Percentiles rank a stretch among this genome's conserved stretches.
Evolutionary conservation across 78 protist species (phyloP).

Genomic region (Fonticula alba): DNA sequence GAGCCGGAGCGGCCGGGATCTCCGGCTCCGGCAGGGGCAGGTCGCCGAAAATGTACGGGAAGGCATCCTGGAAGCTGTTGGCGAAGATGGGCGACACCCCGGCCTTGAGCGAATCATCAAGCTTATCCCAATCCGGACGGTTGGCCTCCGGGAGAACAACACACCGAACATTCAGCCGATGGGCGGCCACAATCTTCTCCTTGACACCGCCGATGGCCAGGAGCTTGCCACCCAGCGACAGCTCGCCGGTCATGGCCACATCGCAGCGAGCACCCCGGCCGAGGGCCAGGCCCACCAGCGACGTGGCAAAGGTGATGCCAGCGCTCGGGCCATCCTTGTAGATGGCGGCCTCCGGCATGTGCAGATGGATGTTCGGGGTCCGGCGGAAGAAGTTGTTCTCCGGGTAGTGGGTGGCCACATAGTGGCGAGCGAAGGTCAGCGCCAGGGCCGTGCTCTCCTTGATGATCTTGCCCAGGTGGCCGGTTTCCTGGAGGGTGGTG

Average conservation of each 20-base stretch:
- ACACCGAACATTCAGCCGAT: slow-evolving; percentile 33
- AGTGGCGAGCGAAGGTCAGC: slow-evolving; percentile 32
- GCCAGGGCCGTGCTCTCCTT: slow-evolving; percentile 58
- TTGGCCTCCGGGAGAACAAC: slow-evolving; percentile 62
- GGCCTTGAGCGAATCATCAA: too few relatives aligned
- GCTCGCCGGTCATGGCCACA: slow-evolving; percentile 82
- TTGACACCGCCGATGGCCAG: slow-evolving; percentile 69
- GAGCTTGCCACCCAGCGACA: slow-evolving; percentile 58
- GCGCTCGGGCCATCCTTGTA: slow-evolving; percentile 82
- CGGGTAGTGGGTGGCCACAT: slow-evolving; percentile 6
- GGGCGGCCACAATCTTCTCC: slow-evolving; percentile 74
- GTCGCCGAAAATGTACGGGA: too few relatives aligned
- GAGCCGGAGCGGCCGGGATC: too few relatives aligned
- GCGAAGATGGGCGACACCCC: too few relatives aligned
- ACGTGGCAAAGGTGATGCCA: slow-evolving; percentile 57
- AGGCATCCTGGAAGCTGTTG: too few relatives aligned
- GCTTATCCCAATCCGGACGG: too few relatives aligned
- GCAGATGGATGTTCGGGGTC: slow-evolving; percentile 41
- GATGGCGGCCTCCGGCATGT: slow-evolving; percentile 75
- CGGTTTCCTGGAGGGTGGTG: too few relatives aligned
- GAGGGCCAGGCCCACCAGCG: slow-evolving; percentile 57
- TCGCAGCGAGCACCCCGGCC: slow-evolving; percentile 2
- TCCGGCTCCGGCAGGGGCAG: too few relatives aligned
- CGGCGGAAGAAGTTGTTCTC: slow-evolving; percentile 14
- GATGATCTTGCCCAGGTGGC: slow-evolving; percentile 67